These are phyloP conservation scores for Capsaspora owczarzaki DNA, from an alignment of 78 protist species.

Conservation along the genomic window DNA sequence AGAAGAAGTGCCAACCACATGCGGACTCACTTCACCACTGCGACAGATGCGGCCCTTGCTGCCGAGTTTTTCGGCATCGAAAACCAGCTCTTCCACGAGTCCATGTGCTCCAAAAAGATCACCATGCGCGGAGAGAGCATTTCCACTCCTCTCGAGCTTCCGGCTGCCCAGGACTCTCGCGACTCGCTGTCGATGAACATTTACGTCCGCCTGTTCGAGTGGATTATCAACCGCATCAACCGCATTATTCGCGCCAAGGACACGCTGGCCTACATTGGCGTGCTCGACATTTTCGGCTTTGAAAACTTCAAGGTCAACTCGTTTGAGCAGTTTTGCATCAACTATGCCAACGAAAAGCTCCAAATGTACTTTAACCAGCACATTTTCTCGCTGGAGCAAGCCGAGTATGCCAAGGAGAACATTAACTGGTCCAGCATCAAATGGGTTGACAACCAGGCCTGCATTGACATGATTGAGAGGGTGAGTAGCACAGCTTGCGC, in stretches of 20 bases:
- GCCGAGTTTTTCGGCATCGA: background rate
- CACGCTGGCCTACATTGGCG: conserved; percentile 29
- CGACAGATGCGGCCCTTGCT: background rate
- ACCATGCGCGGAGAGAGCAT: background rate
- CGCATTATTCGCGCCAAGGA: background rate
- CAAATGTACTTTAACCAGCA: conserved; percentile 48
- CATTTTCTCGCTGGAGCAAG: conserved; percentile 10
- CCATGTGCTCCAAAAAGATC: background rate
- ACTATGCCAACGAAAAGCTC: conserved; percentile 83
- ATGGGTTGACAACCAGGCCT: conserved; percentile 21
- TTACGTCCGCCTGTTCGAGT: conserved; percentile 61
- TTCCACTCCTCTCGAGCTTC: background rate
- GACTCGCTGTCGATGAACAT: conserved; percentile 29
- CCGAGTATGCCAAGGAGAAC: conserved; percentile 33
- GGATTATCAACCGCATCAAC: conserved; percentile 47
- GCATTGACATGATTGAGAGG: too few relatives aligned
- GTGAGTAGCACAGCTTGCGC: too few relatives aligned
- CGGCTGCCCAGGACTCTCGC: conserved; percentile 42
- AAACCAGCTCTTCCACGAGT: background rate
- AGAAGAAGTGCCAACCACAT: too few relatives aligned
- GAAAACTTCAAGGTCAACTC: conserved; percentile 71
- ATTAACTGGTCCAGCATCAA: conserved; percentile 12
- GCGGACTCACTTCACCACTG: too few relatives aligned
- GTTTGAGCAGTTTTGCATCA: conserved; percentile 93
- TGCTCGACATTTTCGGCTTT: conserved; percentile 83